Evolutionary conservation across 2,329 filamentous ascomycete species (phyloP), one percentile per base, ranked within the genome.

Genomic region (Aureobasidium sp.): DNA sequence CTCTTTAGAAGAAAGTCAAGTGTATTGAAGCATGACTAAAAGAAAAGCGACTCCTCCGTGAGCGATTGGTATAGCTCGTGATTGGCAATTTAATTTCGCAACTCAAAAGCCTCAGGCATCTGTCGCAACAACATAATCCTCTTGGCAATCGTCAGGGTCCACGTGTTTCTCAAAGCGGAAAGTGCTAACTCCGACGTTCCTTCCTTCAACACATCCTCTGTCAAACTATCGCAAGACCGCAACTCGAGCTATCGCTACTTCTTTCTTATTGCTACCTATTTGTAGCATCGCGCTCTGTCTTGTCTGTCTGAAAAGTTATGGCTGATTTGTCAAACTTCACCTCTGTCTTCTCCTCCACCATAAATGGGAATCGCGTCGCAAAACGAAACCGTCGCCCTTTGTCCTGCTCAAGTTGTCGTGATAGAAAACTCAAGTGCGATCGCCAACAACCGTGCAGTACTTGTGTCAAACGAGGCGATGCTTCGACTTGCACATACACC

Each of bases 381-480:
- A 62, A 62, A 50, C 60, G 60, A 12, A 62, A 62, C 50, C 60
- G 60, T 24, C 60, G 43, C 3, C 41, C 60, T 24, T 3, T 62
- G 15, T 62, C 60, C 1, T 62, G 60, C 17, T 53, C 50, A 17
- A 41, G 10, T 5, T 62, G 60, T 32, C 50, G 60, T 5, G 50
- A 52, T 7, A 32, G 41, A 12, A 62, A 62, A 24, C 27, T 36
- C 37, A 63, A 59, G 36, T 63, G 61, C 27, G 61, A 63, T 26
- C 53, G 61, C 3, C 27, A 47, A 37, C 29, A 29, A 15, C 61
- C 61, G 41, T 63, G 61, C 61, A 27, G 13, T 13, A 13, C 53
- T 27, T 63, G 61, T 53, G 15, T 10, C 12, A 59, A 59, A 10
- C 43, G 36, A 26, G 61, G 46, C 13, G 53, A 59, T 12, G 10